Percentiles rank a stretch among this genome's conserved stretches.
Conservation (phyloP, 1,284 basidiomycete species). For the Cutaneotrichosporon sp. region DNA sequence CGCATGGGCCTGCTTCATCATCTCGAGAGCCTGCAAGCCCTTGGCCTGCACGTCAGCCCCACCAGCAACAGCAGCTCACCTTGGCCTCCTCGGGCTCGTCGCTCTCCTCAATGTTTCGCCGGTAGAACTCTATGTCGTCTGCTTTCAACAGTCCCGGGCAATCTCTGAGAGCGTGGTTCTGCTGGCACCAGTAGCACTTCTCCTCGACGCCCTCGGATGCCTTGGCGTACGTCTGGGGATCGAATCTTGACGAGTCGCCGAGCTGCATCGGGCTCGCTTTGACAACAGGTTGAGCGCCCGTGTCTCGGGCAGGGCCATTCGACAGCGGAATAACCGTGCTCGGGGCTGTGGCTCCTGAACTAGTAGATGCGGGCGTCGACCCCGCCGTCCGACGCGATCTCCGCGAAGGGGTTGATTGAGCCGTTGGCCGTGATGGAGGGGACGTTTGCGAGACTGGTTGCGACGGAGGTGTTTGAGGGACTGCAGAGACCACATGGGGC, state of each 20-base stretch:
- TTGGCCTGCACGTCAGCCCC: constrained; percentile 1
- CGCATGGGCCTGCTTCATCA: constrained; percentile 5
- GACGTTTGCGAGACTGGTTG: too few relatives aligned
- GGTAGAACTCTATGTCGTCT: neutral
- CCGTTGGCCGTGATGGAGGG: too few relatives aligned
- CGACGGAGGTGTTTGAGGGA: too few relatives aligned
- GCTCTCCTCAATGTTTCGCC: neutral
- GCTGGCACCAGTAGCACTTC: constrained; percentile 12
- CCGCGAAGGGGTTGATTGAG: too few relatives aligned
- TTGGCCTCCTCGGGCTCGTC: constrained; percentile 3
- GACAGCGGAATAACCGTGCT: neutral
- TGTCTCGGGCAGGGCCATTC: neutral
- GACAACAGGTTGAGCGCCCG: neutral
- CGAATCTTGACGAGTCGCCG: constrained; percentile 16
- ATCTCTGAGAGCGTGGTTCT: constrained; percentile 4
- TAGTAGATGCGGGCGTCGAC: too few relatives aligned
- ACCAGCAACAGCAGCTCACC: neutral
- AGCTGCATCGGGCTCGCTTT: constrained; percentile 7
- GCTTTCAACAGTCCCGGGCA: constrained; percentile 1
- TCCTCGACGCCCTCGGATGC: neutral
- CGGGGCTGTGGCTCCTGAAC: neutral
- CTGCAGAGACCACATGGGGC: too few relatives aligned
- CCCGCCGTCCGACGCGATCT: too few relatives aligned
- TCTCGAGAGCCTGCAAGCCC: constrained; percentile 2
- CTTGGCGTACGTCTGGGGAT: neutral